These are phyloP conservation scores for Fraxinus greggii DNA, from an alignment of 305 asterid genomes.

Conservation along the genomic window DNA sequence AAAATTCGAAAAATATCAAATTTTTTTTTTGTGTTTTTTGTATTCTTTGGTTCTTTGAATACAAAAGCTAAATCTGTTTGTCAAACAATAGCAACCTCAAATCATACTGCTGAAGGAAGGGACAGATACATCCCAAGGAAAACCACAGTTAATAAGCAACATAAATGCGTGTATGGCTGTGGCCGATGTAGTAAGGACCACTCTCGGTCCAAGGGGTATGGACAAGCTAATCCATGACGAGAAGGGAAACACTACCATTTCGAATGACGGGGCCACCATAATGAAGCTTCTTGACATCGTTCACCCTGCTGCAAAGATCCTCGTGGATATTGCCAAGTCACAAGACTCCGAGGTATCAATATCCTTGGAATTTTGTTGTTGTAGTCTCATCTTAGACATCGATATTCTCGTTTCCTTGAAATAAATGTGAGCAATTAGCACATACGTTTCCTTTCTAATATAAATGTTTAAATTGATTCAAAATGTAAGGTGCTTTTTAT, in stretches of 20 bases:
- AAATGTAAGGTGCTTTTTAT: background rate
- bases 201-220: conserved; percentile 99
- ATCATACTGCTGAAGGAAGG: conserved; percentile 93
- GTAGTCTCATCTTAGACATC: background rate
- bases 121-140: conserved; percentile 97
- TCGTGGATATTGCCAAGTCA: conserved; percentile 95
- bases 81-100: conserved; percentile 71
- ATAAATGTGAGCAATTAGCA: background rate
- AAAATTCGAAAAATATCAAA: background rate
- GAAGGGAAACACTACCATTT: conserved; percentile 92
- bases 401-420: background rate
- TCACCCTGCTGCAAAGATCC: conserved; percentile 98
- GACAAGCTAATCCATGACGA: conserved; percentile 98
- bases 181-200: conserved; percentile 83
- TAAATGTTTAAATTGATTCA: background rate
- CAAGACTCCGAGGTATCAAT: conserved; percentile 89
- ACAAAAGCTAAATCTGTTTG: background rate
- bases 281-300: conserved; percentile 97
- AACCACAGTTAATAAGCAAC: conserved; percentile 88
- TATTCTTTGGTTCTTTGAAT: background rate
- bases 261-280: conserved; percentile 98
- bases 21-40: background rate
- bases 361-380: conserved; percentile 10
- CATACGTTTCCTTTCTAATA: background rate
- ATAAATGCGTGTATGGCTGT: conserved; percentile 89